Base-by-base conservation (phyloP, 2,329 filamentous ascomycete genomes). In the Epichloe gansuensis region DNA sequence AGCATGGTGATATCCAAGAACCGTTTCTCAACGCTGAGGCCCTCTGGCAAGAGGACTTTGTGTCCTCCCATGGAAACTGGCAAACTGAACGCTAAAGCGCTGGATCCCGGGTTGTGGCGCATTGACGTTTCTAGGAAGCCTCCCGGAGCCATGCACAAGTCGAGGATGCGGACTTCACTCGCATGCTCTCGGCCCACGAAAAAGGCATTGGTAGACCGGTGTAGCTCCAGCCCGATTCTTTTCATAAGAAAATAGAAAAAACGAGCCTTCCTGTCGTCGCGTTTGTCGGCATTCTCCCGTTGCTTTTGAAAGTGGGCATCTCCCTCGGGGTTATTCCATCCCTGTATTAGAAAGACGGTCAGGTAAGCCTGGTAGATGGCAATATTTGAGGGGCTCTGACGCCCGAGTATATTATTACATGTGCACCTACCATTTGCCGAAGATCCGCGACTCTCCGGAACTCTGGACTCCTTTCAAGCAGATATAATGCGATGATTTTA, bases 141-240 rank as follows among this genome's bases (percentile, higher is more conserved):
- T 4, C 77, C 77, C 0, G 77, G 77, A 0, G 77, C 77, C 65
- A 75, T 72, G 60, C 77, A 78, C 54, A 78, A 66, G 55, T 81
- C 77, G 1, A 82, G 69, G 21, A 80, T 65, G 3, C 48, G 50
- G 3, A 5, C 11, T 15, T 31, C 7, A 4, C 25, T 15, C 2
- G 47, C 27, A 4, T 15, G 21, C n/a, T 42, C 5, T 11, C 34
- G 2, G 4, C 2, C 21, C 13, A 68, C 53, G 11, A 46, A 53
- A n/a, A 74, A 62, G 13, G 63, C 67, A 2, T 53, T 50, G 1
- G 66, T 71, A 0, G 50, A 49, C 0, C 38, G 8, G 7, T 77
- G 57, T 23, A 79, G 59, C 47, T 76, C 68, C 2, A 60, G 15
- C 2, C 61, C 73, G 38, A 78, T 73, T 23, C 27, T 50, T 35